These are phyloP conservation scores for Septoria petroselini DNA, from an alignment of 2,329 filamentous ascomycete genomes.

Conservation along the genomic window DNA sequence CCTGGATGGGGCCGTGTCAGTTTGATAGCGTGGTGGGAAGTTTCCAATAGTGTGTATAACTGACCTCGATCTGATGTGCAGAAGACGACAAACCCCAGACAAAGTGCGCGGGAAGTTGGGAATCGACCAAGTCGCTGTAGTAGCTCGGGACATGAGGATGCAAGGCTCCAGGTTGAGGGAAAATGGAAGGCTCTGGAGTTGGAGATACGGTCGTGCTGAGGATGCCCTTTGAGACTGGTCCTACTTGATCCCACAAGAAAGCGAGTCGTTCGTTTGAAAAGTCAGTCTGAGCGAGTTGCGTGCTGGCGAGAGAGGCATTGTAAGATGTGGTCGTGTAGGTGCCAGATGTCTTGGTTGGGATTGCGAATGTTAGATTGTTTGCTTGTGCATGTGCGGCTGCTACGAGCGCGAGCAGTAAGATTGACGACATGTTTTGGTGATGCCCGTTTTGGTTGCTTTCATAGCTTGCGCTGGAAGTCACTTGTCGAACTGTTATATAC, in stretches of 20 bases:
- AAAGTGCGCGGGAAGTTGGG: slow-evolving; percentile 39
- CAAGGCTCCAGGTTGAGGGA: slow-evolving; percentile 37
- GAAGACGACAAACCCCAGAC: slow-evolving; percentile 36
- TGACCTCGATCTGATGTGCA: slow-evolving; percentile 36
- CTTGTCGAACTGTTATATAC: no score
- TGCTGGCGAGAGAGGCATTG: slow-evolving; percentile 46
- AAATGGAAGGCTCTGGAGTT: slow-evolving; percentile 37
- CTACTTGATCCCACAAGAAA: slow-evolving; percentile 37
- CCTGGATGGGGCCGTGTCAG: no score
- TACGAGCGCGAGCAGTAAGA: not conserved
- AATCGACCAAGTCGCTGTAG: slow-evolving; percentile 34
- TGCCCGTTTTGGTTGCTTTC: no score
- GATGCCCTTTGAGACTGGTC: slow-evolving; percentile 27
- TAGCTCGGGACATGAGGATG: slow-evolving; percentile 45
- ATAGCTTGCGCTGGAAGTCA: no score
- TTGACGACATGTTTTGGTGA: no score
- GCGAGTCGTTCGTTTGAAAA: slow-evolving; percentile 49
- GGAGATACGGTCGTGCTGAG: slow-evolving; percentile 33
- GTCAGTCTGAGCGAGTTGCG: slow-evolving; percentile 44
- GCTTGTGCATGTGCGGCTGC: slow-evolving; percentile 2
- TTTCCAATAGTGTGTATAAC: no score
- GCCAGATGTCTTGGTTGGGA: slow-evolving; percentile 10
- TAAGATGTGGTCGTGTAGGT: slow-evolving; percentile 35
- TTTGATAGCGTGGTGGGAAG: no score
- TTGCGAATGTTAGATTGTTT: slow-evolving; percentile 2